Evolutionary conservation across 495 filamentous ascomycete species (phyloP), one percentile per base, ranked within the genome.

Genomic region (Hyaloscypha finlandica): DNA sequence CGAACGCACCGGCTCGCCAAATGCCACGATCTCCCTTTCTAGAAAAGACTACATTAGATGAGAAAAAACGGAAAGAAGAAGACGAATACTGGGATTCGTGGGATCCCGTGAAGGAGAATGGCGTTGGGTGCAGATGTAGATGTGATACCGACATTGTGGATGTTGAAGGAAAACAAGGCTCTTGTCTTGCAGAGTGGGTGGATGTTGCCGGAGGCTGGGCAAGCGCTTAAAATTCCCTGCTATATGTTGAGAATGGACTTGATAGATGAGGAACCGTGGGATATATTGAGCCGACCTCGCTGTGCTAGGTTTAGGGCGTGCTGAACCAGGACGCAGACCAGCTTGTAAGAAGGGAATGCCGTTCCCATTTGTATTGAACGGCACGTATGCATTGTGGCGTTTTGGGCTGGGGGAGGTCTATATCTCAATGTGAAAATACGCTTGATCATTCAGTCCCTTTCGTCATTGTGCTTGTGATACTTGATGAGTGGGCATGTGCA

Each of bases 81-180:
- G 95, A 98, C 70, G 89, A 94, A 65, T 99, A 98, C 81, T 99
- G 96, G 96, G 93, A 92, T 32, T 86, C 85, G 25, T 90, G 85
- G 72, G 95, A 99, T 75, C 77, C 86, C 8, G 90, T 89, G 66
- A 92, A 94, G 80, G 94, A 98, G 81, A 98, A 98, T 73, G 95
- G 95, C 63, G 95, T 99, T 25, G 95, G 95, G 37, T 99, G 95
- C 80, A 84, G 95, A 74, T 99, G 95, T 84, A 89, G 89, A 71
- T 99, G 95, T 77, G 95, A 99, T 76, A 97, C 94, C n/a, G 95
- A 98, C 77, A 96, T 98, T 73, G 90, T 92, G 30, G 95, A 99
- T 74, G 93, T 99, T 29, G 95, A 99, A 78, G 92, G 92, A 77
- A 98, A 98, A 80, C 89, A 93, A 75, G 95, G 96, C 64, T 96